Evolutionary conservation across 371 early-diverging fungal genomes (phyloP).

Genomic region (Actinomortierella ambigua): DNA sequence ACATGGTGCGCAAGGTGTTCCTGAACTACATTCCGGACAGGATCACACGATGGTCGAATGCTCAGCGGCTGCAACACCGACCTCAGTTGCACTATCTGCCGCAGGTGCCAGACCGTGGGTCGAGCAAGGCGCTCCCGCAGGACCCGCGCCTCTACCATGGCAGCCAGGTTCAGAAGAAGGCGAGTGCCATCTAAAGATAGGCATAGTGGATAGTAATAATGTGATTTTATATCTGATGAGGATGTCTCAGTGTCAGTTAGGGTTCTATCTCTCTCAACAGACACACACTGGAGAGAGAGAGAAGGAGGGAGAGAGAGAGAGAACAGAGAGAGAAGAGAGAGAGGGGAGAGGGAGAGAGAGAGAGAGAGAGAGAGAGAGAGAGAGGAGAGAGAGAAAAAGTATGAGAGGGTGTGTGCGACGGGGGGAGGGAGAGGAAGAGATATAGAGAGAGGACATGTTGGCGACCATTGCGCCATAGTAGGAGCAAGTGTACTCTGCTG

Average conservation of each 20-base stretch:
- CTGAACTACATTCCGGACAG: conserved; percentile 23
- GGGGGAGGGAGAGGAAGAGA: no score
- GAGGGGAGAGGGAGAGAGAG: not conserved
- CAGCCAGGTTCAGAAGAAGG: not conserved
- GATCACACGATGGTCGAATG: conserved; percentile 18
- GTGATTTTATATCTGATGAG: not conserved
- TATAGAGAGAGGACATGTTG: no score
- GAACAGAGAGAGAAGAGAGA: not conserved
- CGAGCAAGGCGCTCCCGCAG: conserved; percentile 26
- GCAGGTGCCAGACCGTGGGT: conserved; percentile 17
- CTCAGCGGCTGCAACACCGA: conserved; percentile 24
- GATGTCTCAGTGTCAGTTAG: not conserved
- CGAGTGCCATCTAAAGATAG: not conserved
- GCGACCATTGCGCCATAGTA: no score
- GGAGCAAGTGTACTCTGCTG: no score
- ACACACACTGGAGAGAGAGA: not conserved
- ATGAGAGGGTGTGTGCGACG: no score
- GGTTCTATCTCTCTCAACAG: not conserved
- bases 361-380: not conserved
- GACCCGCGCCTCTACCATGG: conserved; percentile 13
- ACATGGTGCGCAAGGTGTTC: conserved; percentile 24
- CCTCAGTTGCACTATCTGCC: conserved; percentile 36
- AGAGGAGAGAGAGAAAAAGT: not conserved
- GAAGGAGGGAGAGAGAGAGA: not conserved
- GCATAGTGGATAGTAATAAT: not conserved